Base-by-base conservation (phyloP, 2,329 filamentous ascomycete genomes). In the Fusarium sp. region DNA sequence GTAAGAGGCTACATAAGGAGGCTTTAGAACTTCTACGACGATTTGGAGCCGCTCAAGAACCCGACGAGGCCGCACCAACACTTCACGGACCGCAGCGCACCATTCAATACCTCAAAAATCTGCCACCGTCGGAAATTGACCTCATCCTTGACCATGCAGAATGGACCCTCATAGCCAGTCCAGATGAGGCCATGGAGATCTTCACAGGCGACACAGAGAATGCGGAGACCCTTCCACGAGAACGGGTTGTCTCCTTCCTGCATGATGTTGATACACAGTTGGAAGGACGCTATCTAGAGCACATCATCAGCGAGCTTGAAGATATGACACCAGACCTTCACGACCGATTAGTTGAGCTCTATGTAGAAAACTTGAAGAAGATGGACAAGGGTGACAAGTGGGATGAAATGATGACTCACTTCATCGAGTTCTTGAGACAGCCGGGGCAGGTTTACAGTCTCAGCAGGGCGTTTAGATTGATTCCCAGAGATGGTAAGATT, bases 171-270 rank as follows among this genome's bases (percentile, higher is more conserved):
- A 87, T 88, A 60, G 88, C 87, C 19, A 90, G 94, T 69, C 90
- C 94, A 1, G 87, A 90, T 4, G 83, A 94, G 42, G 95, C 93
- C 9, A 97, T 99, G 92, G 94, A 98, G 72, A 88, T 99, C 1
- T 99, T 99, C 81, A 83, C 96, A 1, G 94, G 93, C 3, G 96
- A 99, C 79, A 96, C 94, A 2, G 94, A 97, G 79, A 98, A 98
- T 77, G 95, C 96, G 3, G 96, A 98, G 84, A 94, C 91, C 0
- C 82, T 99, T 16, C 94, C 95, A 5, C 88, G 95, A 45, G 88
- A 93, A 35, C 88, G 84, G 58, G 93, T 99, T 0, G 85, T 95
- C 5, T 84, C 87, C 4, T 98, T 95, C 77, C 83, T 99, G 8
- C 87, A 90, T 45, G 83, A 84, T 0, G 90, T 97, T 38, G 91